phyloP scores from a whole-genome alignment of 805 yeast species.

The Candida montana region DNA sequence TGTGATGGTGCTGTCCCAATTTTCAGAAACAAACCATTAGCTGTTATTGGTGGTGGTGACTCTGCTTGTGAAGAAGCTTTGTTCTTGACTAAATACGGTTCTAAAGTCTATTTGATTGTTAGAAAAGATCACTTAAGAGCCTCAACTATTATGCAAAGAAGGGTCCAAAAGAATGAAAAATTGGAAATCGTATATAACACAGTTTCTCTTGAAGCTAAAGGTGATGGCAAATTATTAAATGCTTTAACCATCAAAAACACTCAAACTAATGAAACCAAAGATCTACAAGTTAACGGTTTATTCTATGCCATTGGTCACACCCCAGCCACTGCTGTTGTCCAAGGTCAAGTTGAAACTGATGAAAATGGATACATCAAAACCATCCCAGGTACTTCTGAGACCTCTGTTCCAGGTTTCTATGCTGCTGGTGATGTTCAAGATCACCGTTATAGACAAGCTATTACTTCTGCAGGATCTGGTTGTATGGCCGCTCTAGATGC shows the following conservation, averaged over 20 bases:
- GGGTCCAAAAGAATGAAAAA: slow-evolving; percentile 79
- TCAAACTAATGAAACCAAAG: slow-evolving; percentile 61
- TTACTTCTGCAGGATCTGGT: slow-evolving; percentile 99
- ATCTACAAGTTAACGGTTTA: slow-evolving; percentile 79
- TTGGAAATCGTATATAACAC: slow-evolving; percentile 87
- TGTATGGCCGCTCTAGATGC: slow-evolving; percentile 99
- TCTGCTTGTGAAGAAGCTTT: slow-evolving; percentile 99
- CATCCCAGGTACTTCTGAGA: slow-evolving; percentile 80
- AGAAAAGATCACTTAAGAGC: slow-evolving; percentile 95
- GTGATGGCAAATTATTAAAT: slow-evolving; percentile 81
- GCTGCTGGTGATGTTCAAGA: slow-evolving; percentile 99
- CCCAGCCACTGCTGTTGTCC: slow-evolving; percentile 86
- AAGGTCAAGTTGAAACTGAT: slow-evolving; percentile 71
- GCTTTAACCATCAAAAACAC: slow-evolving; percentile 63
- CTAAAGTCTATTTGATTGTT: slow-evolving; percentile 88
- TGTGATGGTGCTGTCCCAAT: slow-evolving; percentile 99
- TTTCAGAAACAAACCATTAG: slow-evolving; percentile 95
- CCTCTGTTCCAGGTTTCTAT: slow-evolving; percentile 85
- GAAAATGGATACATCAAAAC: slow-evolving; percentile 87
- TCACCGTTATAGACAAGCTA: slow-evolving; percentile 94
- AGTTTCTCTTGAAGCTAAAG: slow-evolving; percentile 82
- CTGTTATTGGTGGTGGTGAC: slow-evolving; percentile 99
- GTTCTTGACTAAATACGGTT: slow-evolving; percentile 94
- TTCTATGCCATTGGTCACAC: slow-evolving; percentile 98
- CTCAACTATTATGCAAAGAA: slow-evolving; percentile 93